Evolutionary conservation across 1,139 yeast genomes (phyloP), one percentile per base, ranked within the genome.

Genomic region (Geotrichum klebahnii): DNA sequence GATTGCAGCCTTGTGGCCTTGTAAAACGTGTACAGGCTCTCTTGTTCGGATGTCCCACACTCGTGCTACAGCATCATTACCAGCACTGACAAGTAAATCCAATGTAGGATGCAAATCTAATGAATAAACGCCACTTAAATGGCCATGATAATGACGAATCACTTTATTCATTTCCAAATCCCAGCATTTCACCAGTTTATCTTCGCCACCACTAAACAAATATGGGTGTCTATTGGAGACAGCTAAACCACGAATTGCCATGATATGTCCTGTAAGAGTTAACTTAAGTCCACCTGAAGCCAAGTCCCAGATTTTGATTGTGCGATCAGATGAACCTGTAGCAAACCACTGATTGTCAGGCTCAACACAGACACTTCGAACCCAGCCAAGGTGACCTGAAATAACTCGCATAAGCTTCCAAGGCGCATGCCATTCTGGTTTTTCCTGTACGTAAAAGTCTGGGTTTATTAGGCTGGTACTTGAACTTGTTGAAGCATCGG

Each of bases 151-250:
- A 60, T 89, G 88, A 51, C 97, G 73, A 14, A 89, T 79, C 1
- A 87, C 82, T 59, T 80, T 79, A 59, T 92, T 87, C 60, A 82
- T 78, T 66, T 92, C 97, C 60, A 94, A 72, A 69, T 94, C 98
- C 97, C 97, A 94, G 67, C 97, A 90, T 62, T 89, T 80, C n/a
- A 89, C 88, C 35, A 89, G 78, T 65, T 90, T 90, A 67, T 94
- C 99, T 64, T 92, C 97, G 34, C 96, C 86, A 24, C 94, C 94
- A 9, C 94, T 81, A 64, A 89, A 94, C 69, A 94, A 71, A 66
- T 92, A 92, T 0, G 97, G 97, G 61, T 81, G 88, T 52, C 85
- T 72, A 2, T 76, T 69, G 0, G 96, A 86, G 0, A 90, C 77
- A 0, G 77, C 82, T 24, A 92, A 64, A 1, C 89, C 84, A 49